phyloP scores from a whole-genome alignment of 1,139 yeast species.

The Pichia sp. region DNA sequence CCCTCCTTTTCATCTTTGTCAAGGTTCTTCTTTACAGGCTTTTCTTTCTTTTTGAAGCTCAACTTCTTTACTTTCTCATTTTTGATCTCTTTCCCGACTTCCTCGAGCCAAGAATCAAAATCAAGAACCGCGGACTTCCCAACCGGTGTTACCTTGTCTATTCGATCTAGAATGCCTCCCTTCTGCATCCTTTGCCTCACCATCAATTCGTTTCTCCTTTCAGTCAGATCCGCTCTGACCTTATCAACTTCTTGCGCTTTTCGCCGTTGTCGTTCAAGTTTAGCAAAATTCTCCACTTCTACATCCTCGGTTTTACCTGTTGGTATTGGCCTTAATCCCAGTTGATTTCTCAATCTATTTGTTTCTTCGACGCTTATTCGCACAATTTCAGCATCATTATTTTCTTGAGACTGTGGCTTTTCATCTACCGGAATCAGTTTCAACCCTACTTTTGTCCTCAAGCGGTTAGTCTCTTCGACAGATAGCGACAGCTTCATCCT shows the following conservation, averaged over 20 bases:
- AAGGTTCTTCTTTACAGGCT: not conserved
- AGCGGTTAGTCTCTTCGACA: constrained; percentile 22
- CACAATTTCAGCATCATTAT: not conserved
- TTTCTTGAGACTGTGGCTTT: not conserved
- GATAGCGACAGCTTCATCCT: constrained; percentile 20
- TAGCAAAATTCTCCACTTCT: constrained; percentile 27
- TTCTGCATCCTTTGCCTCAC: constrained; percentile 16
- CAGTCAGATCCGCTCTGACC: constrained; percentile 23
- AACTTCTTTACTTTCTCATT: constrained; percentile 7
- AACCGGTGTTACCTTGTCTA: constrained; percentile 10
- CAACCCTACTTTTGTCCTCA: constrained; percentile 24
- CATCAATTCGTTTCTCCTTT: constrained; percentile 26
- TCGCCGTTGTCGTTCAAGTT: constrained; percentile 5
- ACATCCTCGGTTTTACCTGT: constrained; percentile 26
- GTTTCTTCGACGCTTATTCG: constrained; percentile 28
- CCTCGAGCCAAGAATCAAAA: constrained; percentile 29
- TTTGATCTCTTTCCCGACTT: constrained; percentile 23
- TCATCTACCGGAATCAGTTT: constrained; percentile 17
- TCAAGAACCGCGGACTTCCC: constrained; percentile 6
- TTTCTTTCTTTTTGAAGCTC: constrained; percentile 4
- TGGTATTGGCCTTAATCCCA: constrained; percentile 24
- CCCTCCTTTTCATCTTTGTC: not conserved
- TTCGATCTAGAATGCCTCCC: constrained; percentile 26
- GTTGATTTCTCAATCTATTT: constrained; percentile 22
- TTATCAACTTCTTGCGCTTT: constrained; percentile 19